A percentile compares a stretch with the other conserved stretches of the same genome.
phyloP scores from a whole-genome alignment of 2,329 filamentous ascomycete genomes.

The Cladophialophora yegresii region DNA sequence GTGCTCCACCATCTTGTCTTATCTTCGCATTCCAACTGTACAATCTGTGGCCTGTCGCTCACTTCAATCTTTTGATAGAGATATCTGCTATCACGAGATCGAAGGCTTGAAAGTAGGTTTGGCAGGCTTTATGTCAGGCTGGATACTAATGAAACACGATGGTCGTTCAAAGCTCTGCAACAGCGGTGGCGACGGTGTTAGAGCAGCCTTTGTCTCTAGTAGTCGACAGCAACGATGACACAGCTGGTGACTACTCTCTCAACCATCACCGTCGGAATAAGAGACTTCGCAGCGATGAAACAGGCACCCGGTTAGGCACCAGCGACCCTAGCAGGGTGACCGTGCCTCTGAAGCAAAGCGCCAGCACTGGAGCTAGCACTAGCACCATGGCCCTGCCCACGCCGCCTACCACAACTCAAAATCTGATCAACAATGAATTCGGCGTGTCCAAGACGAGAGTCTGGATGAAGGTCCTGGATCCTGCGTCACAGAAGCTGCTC shows the following conservation, averaged over 20 bases:
- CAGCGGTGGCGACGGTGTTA: not conserved
- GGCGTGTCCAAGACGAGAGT: conserved; percentile 26
- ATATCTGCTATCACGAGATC: no score
- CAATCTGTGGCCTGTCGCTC: no score
- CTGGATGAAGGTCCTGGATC: conserved; percentile 37
- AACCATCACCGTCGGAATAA: conserved; percentile 3
- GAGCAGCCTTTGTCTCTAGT: conserved; percentile 7
- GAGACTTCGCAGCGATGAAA: conserved; percentile 8
- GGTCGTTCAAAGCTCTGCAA: not conserved
- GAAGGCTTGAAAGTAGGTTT: no score
- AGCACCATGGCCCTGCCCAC: conserved; percentile 3
- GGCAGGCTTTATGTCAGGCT: no score
- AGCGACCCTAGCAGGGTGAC: no score
- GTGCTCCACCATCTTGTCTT: conserved; percentile 7
- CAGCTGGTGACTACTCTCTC: not conserved
- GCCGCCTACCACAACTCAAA: conserved; percentile 12
- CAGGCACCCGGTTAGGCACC: conserved; percentile 3
- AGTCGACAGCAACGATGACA: not conserved
- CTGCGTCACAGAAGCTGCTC: conserved; percentile 34
- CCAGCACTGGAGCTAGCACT: not conserved
- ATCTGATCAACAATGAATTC: conserved; percentile 34
- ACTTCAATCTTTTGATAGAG: no score
- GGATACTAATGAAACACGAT: no score
- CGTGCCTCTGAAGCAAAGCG: not conserved
- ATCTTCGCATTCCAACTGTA: not conserved